phyloP scores from a whole-genome alignment of 768 basidiomycete species.

The Hypholoma sublateritium region DNA sequence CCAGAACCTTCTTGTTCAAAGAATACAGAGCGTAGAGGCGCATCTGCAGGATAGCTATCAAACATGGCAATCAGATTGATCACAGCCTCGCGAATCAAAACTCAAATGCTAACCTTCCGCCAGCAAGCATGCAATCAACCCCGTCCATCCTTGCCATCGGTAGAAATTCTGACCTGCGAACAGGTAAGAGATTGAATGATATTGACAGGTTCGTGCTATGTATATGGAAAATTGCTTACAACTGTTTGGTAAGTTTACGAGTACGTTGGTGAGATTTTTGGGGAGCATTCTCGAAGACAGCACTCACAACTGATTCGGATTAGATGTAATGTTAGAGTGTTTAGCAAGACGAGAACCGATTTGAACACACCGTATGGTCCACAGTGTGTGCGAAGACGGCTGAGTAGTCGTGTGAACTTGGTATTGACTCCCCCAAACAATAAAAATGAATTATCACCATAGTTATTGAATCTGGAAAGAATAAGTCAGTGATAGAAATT shows the following conservation, averaged over 20 bases:
- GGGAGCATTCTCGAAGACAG: neutral
- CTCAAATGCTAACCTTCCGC: conserved; percentile 45
- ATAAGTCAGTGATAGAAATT: neutral
- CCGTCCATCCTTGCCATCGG: conserved; percentile 64
- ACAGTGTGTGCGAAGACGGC: conserved; percentile 40
- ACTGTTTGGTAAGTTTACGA: neutral
- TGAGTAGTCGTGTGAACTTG: conserved; percentile 8
- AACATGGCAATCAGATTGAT: neutral
- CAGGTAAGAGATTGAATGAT: neutral
- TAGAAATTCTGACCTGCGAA: conserved; percentile 43
- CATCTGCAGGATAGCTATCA: conserved; percentile 58
- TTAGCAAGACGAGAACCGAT: neutral
- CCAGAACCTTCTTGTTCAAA: conserved; percentile 49
- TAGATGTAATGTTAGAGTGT: neutral
- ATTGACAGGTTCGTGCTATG: neutral
- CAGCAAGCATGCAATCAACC: conserved; percentile 50
- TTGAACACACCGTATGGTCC: conserved; percentile 36
- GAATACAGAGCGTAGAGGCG: conserved; percentile 64
- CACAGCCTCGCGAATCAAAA: no score
- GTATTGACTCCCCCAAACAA: neutral
- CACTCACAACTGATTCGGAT: conserved; percentile 24
- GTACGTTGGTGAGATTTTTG: neutral
- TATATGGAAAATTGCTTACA: conserved; percentile 8
- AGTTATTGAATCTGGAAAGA: conserved; percentile 48
- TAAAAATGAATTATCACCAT: conserved; percentile 33